phyloP scores from a whole-genome alignment of 2,329 filamentous ascomycete genomes.

The Dryadomyces sulphureus region DNA sequence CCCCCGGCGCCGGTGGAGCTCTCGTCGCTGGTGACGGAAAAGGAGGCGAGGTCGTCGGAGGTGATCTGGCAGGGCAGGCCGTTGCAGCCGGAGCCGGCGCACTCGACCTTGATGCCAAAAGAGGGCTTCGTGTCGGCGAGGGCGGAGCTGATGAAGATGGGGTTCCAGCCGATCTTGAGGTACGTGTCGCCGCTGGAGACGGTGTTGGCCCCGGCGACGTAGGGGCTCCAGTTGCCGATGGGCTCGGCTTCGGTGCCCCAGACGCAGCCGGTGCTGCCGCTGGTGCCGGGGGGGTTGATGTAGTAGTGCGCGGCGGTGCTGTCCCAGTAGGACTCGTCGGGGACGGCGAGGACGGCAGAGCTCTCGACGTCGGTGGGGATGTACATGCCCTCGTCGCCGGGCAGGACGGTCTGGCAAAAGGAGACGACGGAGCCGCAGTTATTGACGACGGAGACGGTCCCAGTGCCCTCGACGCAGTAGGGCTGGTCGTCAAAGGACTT shows the following conservation, averaged over 20 bases:
- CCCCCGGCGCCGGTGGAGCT: slow-evolving; percentile 48
- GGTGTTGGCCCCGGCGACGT: slow-evolving; percentile 62
- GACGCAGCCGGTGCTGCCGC: slow-evolving; percentile 45
- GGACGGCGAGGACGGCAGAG: slow-evolving; percentile 51
- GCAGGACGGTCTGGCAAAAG: slow-evolving; percentile 67
- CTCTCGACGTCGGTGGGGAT: slow-evolving; percentile 57
- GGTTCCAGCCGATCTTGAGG: slow-evolving; percentile 66
- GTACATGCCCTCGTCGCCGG: slow-evolving; percentile 69
- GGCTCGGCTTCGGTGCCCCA: slow-evolving; percentile 53
- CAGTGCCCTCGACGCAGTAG: slow-evolving; percentile 57
- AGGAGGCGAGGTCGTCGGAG: slow-evolving; percentile 37
- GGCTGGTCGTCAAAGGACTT: slow-evolving; percentile 55
- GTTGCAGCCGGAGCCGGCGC: slow-evolving; percentile 49
- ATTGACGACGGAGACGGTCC: slow-evolving; percentile 51
- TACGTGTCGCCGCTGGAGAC: slow-evolving; percentile 50
- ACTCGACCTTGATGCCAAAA: slow-evolving; percentile 58
- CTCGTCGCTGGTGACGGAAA: slow-evolving; percentile 41
- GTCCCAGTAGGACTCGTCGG: slow-evolving; percentile 55
- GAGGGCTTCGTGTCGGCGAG: slow-evolving; percentile 43
- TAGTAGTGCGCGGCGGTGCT: slow-evolving; percentile 64
- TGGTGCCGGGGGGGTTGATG: slow-evolving; percentile 58
- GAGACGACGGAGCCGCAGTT: slow-evolving; percentile 46
- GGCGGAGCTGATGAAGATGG: slow-evolving; percentile 47
- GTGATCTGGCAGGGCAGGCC: slow-evolving; percentile 64
- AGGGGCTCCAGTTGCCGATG: slow-evolving; percentile 64